Conservation (phyloP, 208 protist genomes). For the Crithidia acanthocephali region DNA sequence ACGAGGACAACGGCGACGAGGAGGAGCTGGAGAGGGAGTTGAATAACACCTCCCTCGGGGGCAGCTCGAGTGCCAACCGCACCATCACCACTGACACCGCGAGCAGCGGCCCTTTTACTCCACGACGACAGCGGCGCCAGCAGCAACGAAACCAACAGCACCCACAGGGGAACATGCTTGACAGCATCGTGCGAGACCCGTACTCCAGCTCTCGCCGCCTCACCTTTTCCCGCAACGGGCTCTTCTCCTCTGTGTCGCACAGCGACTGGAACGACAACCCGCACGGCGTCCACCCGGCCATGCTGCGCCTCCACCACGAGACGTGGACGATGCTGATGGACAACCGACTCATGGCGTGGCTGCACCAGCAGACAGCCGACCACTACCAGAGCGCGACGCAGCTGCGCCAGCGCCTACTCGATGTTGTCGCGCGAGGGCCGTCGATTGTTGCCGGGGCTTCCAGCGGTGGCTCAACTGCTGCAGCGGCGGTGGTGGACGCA, state of each 20-base stretch:
- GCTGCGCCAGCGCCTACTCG: constrained; percentile 73
- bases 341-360: constrained; percentile 81
- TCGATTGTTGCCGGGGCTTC: background rate
- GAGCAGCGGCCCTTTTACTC: background rate
- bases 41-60: background rate
- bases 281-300: constrained; percentile 36
- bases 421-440: constrained; percentile 50
- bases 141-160: background rate
- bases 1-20: background rate
- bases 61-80: background rate
- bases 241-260: constrained; percentile 4
- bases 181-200: background rate
- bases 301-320: constrained; percentile 71
- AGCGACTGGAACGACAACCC: constrained; percentile 40
- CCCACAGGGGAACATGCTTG: background rate
- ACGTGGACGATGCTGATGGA: constrained; percentile 89
- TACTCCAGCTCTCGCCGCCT: background rate
- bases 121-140: background rate
- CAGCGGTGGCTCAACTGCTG: background rate
- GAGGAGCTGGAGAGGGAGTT: background rate
- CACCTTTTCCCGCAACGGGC: constrained; percentile 8
- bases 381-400: constrained; percentile 64
- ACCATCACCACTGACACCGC: background rate
- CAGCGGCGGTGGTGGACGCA: background rate
- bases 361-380: constrained; percentile 76